Evolutionary conservation across 2,329 filamentous ascomycete genomes (phyloP), one percentile per base, ranked within the genome.

Genomic region (Cordyceps pruinosa): DNA sequence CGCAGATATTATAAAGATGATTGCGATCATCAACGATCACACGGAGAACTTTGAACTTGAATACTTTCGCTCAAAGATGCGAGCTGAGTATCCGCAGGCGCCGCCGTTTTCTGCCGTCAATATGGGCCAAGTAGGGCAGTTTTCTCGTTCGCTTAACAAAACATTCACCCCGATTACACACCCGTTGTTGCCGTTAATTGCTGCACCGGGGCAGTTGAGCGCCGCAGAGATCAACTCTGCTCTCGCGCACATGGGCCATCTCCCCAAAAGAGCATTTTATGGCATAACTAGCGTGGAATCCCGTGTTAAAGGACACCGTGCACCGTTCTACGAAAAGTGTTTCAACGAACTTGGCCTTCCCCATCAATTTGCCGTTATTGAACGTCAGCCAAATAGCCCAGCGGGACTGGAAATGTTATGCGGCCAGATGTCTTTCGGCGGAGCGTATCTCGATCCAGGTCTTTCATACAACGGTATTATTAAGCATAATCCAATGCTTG

Each of bases 21-120:
- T 94, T 65, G 85, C 87, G 32, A 86, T 92, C 66, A 89, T 90
- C 66, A 87, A 85, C 67, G 86, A 87, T 41, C 85, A 88, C 68
- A 89, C 91, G 66, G 89, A 92, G 64, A 94, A 95, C 70, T 94
- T 95, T 67, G 89, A 95, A 73, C 80, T 95, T 34, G 90, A 95
- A 70, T 92, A 92, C 70, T 95, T 96, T 72, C 85, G 90, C 30
- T 90, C 88, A 12, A 82, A 85, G 62, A 86, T 94, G 68, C 84
- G 84, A 65, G 75, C 81, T 30, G 83, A 87, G 61, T 86, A 87
- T 62, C 81, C 87, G 0, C 79, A 86, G 60, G 78, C 80, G 9
- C 89, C 89, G 10, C 87, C 88, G 1, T 77, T 96, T 34, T 94
- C 89, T 2, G 89, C 88, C 7, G 83, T 95, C 63, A 94, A 94